phyloP scores from a whole-genome alignment of 768 basidiomycete species.

The Favolaschia claudopus region DNA sequence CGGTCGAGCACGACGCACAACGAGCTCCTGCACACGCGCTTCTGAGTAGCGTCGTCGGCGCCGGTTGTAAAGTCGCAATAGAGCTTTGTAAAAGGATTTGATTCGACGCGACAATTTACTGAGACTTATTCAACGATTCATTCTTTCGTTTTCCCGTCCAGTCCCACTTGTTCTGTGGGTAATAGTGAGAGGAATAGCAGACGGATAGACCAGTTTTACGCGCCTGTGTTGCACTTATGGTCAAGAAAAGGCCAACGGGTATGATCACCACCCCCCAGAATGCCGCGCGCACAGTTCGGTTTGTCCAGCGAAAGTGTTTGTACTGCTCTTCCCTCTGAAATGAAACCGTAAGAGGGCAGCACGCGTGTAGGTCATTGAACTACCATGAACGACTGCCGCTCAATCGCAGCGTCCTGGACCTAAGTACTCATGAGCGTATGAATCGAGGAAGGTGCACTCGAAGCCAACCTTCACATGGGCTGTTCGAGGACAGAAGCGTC shows the following conservation, averaged over 20 bases:
- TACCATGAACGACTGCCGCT: constrained; percentile 64
- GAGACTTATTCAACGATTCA: constrained; percentile 37
- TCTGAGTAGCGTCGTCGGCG: constrained; percentile 83
- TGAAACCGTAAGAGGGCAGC: constrained; percentile 7
- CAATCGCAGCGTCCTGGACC: constrained; percentile 62
- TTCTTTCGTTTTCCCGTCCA: constrained; percentile 39
- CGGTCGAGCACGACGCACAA: constrained; percentile 87
- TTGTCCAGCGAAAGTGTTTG: constrained; percentile 83
- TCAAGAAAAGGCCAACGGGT: constrained; percentile 63
- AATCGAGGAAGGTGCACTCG: background rate
- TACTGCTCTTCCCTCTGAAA: constrained; percentile 85
- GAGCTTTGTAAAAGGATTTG: constrained; percentile 86
- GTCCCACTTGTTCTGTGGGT: constrained; percentile 27
- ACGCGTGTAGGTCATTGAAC: background rate
- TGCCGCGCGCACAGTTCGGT: constrained; percentile 65
- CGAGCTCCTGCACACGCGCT: constrained; percentile 91
- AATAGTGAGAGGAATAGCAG: background rate
- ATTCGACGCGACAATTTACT: constrained; percentile 27
- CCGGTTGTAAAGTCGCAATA: constrained; percentile 90
- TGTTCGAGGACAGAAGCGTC: background rate
- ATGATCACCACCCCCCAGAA: constrained; percentile 70
- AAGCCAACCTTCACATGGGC: constrained; percentile 31
- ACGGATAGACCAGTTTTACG: constrained; percentile 5
- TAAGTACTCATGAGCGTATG: background rate
- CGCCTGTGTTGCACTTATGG: constrained; percentile 48